Evolutionary conservation across 108 stramenopile species (phyloP).

Genomic region (Mediolabrus comicus): DNA sequence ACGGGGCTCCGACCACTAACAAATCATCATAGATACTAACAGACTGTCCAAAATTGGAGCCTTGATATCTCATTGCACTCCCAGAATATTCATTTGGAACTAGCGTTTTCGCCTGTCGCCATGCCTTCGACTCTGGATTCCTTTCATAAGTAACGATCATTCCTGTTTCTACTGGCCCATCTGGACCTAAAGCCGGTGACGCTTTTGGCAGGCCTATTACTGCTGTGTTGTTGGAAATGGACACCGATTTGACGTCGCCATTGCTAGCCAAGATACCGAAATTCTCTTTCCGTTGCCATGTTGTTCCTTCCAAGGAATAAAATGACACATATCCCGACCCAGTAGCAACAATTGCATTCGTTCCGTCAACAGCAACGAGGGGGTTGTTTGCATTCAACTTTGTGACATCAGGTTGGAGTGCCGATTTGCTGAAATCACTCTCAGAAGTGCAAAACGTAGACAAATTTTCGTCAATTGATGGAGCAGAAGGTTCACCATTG

Average conservation of each 20-base stretch:
- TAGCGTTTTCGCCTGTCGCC: slow-evolving; percentile 7
- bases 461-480: background rate
- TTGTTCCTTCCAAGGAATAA: background rate
- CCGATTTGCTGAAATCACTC: background rate
- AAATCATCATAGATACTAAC: slow-evolving; percentile 21
- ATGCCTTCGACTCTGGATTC: background rate
- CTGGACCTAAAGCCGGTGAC: background rate
- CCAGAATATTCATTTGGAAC: slow-evolving; percentile 15
- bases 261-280: slow-evolving; percentile 8
- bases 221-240: slow-evolving; percentile 14
- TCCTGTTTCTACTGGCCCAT: slow-evolving; percentile 5
- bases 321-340: slow-evolving; percentile 23
- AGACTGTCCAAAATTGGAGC: slow-evolving; percentile 7
- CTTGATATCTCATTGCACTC: background rate
- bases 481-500: background rate
- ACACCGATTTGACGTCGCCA: slow-evolving; percentile 7
- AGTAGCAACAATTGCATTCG: slow-evolving; percentile 13
- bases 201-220: slow-evolving; percentile 17
- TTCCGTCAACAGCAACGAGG: slow-evolving; percentile 10
- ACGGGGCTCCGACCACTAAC: slow-evolving; percentile 20
- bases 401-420: background rate
- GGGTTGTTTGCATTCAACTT: slow-evolving; percentile 2
- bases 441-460: background rate
- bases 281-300: slow-evolving; percentile 7
- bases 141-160: slow-evolving; percentile 17